A percentile compares a stretch with the other conserved stretches of the same genome.
Evolutionary conservation across 352 stramenopile species (phyloP).

Genomic region (Peronosclerospora sorghi): DNA sequence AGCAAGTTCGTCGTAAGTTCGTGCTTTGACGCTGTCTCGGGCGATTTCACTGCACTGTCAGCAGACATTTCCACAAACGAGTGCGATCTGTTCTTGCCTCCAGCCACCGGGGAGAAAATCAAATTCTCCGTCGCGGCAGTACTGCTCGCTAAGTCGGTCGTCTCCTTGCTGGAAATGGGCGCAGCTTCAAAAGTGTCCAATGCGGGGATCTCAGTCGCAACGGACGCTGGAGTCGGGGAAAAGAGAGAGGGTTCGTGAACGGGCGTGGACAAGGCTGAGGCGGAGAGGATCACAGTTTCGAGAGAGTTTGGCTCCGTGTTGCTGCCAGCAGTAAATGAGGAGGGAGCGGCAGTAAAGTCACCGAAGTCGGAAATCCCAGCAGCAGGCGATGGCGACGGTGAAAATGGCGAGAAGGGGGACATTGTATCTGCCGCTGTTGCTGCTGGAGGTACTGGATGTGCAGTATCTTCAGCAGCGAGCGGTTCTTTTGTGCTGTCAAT

Average conservation of each 20-base stretch:
- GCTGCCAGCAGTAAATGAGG: conserved; percentile 9
- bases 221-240: conserved; percentile 1
- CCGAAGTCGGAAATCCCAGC: conserved; percentile 13
- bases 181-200: conserved; percentile 19
- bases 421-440: neutral
- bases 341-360: conserved; percentile 11
- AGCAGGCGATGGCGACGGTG: conserved; percentile 12
- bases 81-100: conserved; percentile 4
- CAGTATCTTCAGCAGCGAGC: neutral
- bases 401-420: conserved; percentile 9
- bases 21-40: conserved; percentile 3
- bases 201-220: conserved; percentile 1
- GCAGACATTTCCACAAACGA: conserved; percentile 4
- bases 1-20: conserved; percentile 6
- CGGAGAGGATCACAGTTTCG: neutral
- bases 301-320: neutral
- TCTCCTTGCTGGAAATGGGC: conserved; percentile 2
- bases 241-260: conserved; percentile 10
- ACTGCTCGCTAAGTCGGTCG: neutral
- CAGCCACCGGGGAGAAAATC: conserved; percentile 15
- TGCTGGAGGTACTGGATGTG: neutral
- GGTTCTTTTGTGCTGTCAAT: conserved; percentile 6
- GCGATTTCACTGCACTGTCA: conserved; percentile 1
- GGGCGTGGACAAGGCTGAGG: neutral
- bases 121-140: conserved; percentile 10